These are phyloP conservation scores for Acanthamoeba sp. DNA, from an alignment of 208 protist species.

Conservation along the genomic window DNA sequence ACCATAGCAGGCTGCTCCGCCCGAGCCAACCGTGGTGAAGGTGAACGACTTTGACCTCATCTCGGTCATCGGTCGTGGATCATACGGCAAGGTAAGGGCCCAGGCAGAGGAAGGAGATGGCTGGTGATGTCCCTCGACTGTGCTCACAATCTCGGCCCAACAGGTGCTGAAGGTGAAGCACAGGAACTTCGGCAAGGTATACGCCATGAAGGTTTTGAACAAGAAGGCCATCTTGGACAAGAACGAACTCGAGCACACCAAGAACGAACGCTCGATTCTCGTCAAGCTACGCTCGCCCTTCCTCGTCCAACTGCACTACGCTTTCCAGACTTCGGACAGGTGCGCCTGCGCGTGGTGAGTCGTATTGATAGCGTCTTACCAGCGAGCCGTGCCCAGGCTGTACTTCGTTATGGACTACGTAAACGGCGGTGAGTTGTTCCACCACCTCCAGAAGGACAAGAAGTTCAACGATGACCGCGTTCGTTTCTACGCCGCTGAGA, in stretches of 20 bases:
- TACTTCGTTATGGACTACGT: conserved; percentile 89
- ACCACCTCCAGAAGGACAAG: conserved; percentile 91
- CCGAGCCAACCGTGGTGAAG: neutral
- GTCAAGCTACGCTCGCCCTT: neutral
- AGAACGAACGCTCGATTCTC: conserved; percentile 81
- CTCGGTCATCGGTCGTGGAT: neutral
- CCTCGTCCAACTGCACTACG: neutral
- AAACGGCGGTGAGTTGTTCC: conserved; percentile 95
- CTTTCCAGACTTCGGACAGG: neutral
- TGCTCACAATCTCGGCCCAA: too few species aligned
- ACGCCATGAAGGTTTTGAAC: conserved; percentile 90
- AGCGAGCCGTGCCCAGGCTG: neutral
- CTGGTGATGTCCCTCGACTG: neutral
- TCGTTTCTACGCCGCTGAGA: conserved; percentile 82
- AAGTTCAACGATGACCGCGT: neutral
- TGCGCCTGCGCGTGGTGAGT: neutral
- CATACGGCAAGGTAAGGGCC: neutral
- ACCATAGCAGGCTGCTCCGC: too few species aligned
- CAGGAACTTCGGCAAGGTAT: conserved; percentile 86
- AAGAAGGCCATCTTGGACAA: conserved; percentile 85
- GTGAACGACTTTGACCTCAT: conserved; percentile 20
- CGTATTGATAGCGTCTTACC: too few species aligned
- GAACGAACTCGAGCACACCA: conserved; percentile 86
- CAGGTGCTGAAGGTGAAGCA: conserved; percentile 86
- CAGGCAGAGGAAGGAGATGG: neutral